Evolutionary conservation across 1,139 yeast genomes (phyloP).

Genomic region (Candida sanyaensis): DNA sequence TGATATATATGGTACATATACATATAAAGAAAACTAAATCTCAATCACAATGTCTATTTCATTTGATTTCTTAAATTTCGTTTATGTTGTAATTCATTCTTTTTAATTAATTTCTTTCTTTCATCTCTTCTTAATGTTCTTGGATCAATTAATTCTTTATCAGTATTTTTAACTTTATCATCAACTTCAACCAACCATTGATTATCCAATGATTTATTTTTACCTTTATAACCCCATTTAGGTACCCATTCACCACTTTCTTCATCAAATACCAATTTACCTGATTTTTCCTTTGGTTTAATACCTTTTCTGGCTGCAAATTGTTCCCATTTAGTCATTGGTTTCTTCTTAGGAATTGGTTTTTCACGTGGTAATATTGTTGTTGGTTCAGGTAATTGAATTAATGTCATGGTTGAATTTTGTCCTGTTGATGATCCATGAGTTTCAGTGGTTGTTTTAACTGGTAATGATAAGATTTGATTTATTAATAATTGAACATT

Average conservation of each 20-base stretch:
- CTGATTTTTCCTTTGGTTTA: slow-evolving; percentile 84
- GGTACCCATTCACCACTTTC: slow-evolving; percentile 94
- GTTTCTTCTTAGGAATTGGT: slow-evolving; percentile 88
- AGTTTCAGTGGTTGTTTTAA: slow-evolving; percentile 80
- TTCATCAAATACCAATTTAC: slow-evolving; percentile 90
- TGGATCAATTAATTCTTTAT: slow-evolving; percentile 81
- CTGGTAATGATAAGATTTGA: slow-evolving; percentile 87
- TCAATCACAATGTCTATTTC: not conserved
- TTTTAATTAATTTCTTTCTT: slow-evolving; percentile 82
- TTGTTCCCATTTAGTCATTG: slow-evolving; percentile 94
- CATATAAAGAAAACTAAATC: not conserved
- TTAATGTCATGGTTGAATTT: slow-evolving; percentile 76
- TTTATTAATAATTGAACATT: slow-evolving; percentile 88
- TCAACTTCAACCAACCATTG: slow-evolving; percentile 98
- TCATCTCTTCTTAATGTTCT: slow-evolving; percentile 78
- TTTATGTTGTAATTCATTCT: slow-evolving; percentile 85
- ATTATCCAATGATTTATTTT: slow-evolving; percentile 79
- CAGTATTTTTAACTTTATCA: slow-evolving; percentile 65
- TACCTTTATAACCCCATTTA: slow-evolving; percentile 97
- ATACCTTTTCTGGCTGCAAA: slow-evolving; percentile 97
- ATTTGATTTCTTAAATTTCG: slow-evolving; percentile 58
- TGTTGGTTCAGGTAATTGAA: slow-evolving; percentile 82
- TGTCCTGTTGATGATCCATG: slow-evolving; percentile 61
- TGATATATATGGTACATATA: not conserved
- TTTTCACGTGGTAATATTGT: slow-evolving; percentile 92